Conservation (phyloP, 768 basidiomycete species). For the Plicaturopsis crispa region DNA sequence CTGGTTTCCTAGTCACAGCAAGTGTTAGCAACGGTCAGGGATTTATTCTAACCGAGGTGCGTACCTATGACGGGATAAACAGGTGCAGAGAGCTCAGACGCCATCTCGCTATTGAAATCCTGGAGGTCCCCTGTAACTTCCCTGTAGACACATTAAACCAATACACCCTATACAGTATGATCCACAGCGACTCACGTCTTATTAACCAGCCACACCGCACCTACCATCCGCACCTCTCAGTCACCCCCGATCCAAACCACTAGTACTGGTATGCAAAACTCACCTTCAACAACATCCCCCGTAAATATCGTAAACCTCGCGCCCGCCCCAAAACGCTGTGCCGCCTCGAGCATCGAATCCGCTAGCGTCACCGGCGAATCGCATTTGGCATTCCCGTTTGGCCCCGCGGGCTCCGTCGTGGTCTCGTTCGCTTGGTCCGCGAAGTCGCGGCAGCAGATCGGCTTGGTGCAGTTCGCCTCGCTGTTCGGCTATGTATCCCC, state of each 20-base stretch:
- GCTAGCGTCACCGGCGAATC: conserved; percentile 43
- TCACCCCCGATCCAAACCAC: no score
- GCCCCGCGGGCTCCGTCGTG: conserved; percentile 36
- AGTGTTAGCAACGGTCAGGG: no score
- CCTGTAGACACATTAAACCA: conserved; percentile 16
- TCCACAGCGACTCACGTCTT: conserved; percentile 31
- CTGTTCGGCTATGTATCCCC: conserved; percentile 31
- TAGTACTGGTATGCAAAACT: conserved; percentile 4
- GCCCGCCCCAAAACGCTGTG: conserved; percentile 20
- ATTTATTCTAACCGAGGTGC: background rate
- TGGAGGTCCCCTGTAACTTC: conserved; percentile 36
- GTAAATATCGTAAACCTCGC: conserved; percentile 52
- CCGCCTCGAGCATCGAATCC: conserved; percentile 40
- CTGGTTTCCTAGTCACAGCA: conserved; percentile 37
- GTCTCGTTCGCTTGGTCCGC: conserved; percentile 24
- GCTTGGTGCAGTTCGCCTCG: conserved; percentile 52
- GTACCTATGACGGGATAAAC: conserved; percentile 46
- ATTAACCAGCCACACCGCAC: conserved; percentile 42
- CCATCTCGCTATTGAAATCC: conserved; percentile 39
- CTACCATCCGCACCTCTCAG: conserved; percentile 17
- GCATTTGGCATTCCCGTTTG: conserved; percentile 40
- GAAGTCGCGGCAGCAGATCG: conserved; percentile 53
- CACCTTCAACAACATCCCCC: conserved; percentile 58
- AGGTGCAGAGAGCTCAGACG: conserved; percentile 27
- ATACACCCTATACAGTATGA: background rate